These are phyloP conservation scores for Phlegmacium glaucopus DNA, from an alignment of 768 basidiomycete species.

Conservation along the genomic window DNA sequence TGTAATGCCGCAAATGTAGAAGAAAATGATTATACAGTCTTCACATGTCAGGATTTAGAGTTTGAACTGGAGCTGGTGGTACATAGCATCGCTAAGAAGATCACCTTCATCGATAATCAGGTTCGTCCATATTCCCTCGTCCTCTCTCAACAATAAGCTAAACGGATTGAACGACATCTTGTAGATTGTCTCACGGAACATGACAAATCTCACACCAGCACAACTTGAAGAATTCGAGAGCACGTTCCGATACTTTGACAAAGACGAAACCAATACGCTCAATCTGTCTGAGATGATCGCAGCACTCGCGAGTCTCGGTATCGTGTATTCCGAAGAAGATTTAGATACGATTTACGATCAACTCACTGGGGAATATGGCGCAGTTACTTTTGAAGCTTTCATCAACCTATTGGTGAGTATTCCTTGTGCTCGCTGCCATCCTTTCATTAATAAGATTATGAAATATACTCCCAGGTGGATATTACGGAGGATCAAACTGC, in stretches of 20 bases:
- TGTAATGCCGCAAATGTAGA: conserved; percentile 90
- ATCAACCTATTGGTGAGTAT: conserved; percentile 83
- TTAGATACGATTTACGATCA: conserved; percentile 82
- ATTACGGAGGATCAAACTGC: conserved; percentile 91
- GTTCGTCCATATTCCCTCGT: conserved; percentile 33
- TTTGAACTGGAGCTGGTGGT: conserved; percentile 85
- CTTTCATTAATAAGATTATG: neutral
- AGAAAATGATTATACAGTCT: conserved; percentile 94
- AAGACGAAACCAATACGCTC: conserved; percentile 88
- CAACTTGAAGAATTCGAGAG: conserved; percentile 96
- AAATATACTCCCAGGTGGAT: conserved; percentile 60
- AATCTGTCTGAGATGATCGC: conserved; percentile 85
- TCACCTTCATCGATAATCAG: conserved; percentile 97
- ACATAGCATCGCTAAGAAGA: conserved; percentile 81
- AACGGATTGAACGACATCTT: conserved; percentile 2
- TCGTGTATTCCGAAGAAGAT: conserved; percentile 92
- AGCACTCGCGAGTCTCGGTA: conserved; percentile 90
- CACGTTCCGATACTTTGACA: conserved; percentile 97
- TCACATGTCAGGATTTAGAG: conserved; percentile 83
- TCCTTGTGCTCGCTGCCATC: neutral
- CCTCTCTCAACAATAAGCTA: neutral
- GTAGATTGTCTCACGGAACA: conserved; percentile 90
- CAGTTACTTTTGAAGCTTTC: conserved; percentile 90
- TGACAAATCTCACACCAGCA: conserved; percentile 93
- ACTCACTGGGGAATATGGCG: conserved; percentile 76